Base-by-base conservation (phyloP, 1,284 basidiomycete species). In the Papiliotrema fonsecae region DNA sequence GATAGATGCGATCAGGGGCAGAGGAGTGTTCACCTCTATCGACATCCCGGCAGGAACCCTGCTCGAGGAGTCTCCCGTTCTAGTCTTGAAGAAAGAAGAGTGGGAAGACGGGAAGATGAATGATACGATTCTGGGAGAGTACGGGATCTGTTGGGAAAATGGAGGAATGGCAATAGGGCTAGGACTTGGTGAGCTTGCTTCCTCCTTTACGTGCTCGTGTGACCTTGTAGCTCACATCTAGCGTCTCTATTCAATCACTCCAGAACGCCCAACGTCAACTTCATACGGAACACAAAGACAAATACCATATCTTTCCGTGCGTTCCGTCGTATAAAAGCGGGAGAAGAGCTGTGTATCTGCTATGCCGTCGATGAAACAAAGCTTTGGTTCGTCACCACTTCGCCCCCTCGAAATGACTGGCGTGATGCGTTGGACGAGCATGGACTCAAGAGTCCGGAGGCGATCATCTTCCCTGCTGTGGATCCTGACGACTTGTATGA, bases 81-180 rank as follows among this genome's bases (percentile, higher is more conserved):
- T 96, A 10, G 76, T 96, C 6, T 82, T 94, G 60, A 73, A 76
- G 1, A 77, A 80, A 41, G 77, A 81, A 26, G 88, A 91, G 70
- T 91, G 91, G 66, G 78, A 81, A 39, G 61, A 72, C 6, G 86
- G 84, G 48, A 78, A 73, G 56, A 61, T 74, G 57, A 60, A 67
- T 49, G 76, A 85, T 58, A 93, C 87, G 0, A 72, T 86, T 0
- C 74, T 94, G 14, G 86, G 92, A 57, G 83, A 86, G 43, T 93
- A 93, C 66, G 84, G 88, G 0, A 93, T 93, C 64, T 84, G 81
- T 37, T 96, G 89, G 86, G 80, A 82, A 55, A 61, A 64, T 7
- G 85, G 85, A 0, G 80, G 82, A 2, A 89, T 90, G 87, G 92
- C 87, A 0, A 77, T 97, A 2, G 87, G 88, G 0, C 72, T 94